Evolutionary conservation across 345 rosid species (phyloP).

Genomic region (Salix exigua): DNA sequence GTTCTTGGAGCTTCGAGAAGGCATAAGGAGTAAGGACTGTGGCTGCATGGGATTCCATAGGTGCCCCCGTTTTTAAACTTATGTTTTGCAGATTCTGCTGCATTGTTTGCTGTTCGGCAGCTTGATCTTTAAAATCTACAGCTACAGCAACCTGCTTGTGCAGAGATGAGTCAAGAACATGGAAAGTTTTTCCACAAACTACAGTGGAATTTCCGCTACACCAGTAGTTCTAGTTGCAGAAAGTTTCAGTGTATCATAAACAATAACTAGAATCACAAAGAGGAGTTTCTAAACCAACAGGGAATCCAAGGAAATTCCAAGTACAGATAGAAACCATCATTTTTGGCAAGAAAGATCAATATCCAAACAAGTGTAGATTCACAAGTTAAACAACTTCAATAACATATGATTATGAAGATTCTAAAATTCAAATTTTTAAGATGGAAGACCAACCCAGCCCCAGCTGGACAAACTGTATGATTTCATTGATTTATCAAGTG

Average conservation of each 20-base stretch:
- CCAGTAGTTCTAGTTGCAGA: too few relatives aligned
- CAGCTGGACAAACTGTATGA: too few relatives aligned
- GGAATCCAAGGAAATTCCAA: not conserved
- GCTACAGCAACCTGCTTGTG: slow-evolving; percentile 68
- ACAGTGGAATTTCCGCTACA: not conserved
- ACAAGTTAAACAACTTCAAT: not conserved
- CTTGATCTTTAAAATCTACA: slow-evolving; percentile 91
- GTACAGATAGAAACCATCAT: not conserved
- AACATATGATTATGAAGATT: too few relatives aligned
- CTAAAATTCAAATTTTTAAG: too few relatives aligned
- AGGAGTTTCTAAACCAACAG: not conserved
- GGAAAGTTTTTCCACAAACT: not conserved
- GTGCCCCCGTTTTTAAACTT: slow-evolving; percentile 81
- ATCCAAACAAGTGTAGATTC: not conserved
- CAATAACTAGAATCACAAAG: not conserved
- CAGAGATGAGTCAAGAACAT: slow-evolving; percentile 12
- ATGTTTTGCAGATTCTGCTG: slow-evolving; percentile 92
- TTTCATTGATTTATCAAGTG: too few relatives aligned
- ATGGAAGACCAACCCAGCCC: too few relatives aligned
- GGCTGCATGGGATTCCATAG: slow-evolving; percentile 95
- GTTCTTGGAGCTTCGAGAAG: slow-evolving; percentile 93
- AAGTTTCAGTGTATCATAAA: not conserved
- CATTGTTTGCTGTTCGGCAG: slow-evolving; percentile 95
- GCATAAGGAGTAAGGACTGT: slow-evolving; percentile 86
- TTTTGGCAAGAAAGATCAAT: not conserved